Evolutionary conservation across 164 flowering plant species (phyloP), one percentile per base, ranked within the genome.

Genomic region (Magnolia sinica): DNA sequence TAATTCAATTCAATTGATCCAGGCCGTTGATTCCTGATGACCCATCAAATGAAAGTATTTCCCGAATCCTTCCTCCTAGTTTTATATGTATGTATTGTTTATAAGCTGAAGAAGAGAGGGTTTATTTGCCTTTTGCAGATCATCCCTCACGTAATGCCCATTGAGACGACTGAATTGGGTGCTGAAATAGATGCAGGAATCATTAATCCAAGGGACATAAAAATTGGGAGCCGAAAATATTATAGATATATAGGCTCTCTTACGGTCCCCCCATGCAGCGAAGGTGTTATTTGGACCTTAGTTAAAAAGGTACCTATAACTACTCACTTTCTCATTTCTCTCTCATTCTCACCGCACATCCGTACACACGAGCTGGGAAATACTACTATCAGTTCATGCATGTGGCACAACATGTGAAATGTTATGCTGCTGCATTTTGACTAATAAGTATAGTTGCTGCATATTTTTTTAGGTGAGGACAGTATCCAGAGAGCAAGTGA

Each of bases 261-360:
- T 27, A 89, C 94, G 8, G 80, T 81, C 71, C 94, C 97, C 14
- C 97, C 97, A 3, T 92, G 97, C 83, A 86, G 92, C 0, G 91
- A 92, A 31, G 71, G 71, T 29, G 71, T 68, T 16, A 68, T 68
- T 29, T 68, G 71, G 71, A 68, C 71, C 37, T 83, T 92, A 10
- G 19, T 79, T 19, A 85, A 83, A 65, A 89, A 85, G 91, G 94
- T 91, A 8, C 2, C 50, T 20, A 37, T 68, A 11, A 11, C 4
- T 55, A 0, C 29, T 27, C 29, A 1, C 29, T 27, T 1, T 27
- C 29, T 27, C 29, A 23, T 27, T 1, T 27, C 29, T 27, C 29
- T 27, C 29, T 27, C 29, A 1, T 1, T 24, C 27, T 24, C 27
- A n/a, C 1, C 27, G 1, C 1, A 24, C 27, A 24, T 24, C 1